A percentile compares a stretch with the other conserved stretches of the same genome.
phyloP scores from a whole-genome alignment of 371 early-diverging fungal genomes.

The Apophysomyces ossiformis region DNA sequence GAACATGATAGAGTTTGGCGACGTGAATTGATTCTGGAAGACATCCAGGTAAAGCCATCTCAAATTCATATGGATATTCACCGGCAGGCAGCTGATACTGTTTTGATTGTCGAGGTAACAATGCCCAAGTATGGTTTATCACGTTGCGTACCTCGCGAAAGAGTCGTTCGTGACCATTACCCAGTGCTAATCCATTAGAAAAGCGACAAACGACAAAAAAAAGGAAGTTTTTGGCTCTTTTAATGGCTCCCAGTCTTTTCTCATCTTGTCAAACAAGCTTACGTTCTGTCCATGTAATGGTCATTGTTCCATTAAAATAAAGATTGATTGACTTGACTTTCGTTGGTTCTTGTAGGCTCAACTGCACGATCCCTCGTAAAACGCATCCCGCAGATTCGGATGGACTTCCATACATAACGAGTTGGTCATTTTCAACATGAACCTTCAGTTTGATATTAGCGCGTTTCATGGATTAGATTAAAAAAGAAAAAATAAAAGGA shows the following conservation, averaged over 20 bases:
- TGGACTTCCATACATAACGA: conserved; percentile 45
- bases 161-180: conserved; percentile 40
- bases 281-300: conserved; percentile 46
- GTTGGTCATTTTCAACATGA: conserved; percentile 41
- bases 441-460: conserved; percentile 26
- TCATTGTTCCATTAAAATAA: conserved; percentile 40
- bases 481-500: not conserved
- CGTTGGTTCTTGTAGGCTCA: conserved; percentile 34
- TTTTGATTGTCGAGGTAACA: conserved; percentile 33
- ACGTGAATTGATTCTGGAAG: conserved; percentile 47
- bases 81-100: conserved; percentile 32
- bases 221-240: too few species aligned
- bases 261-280: conserved; percentile 6
- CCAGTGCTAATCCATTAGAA: conserved; percentile 14
- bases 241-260: too few species aligned
- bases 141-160: conserved; percentile 38
- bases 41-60: conserved; percentile 40
- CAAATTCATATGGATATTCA: conserved; percentile 42
- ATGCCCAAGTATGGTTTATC: conserved; percentile 41
- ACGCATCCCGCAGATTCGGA: conserved; percentile 51
- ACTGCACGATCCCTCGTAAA: conserved; percentile 39
- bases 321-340: conserved; percentile 42
- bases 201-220: too few species aligned
- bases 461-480: not conserved
- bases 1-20: conserved; percentile 37